Conservation (phyloP, 257 asterid genomes). For the Solanum chiquidenum region DNA sequence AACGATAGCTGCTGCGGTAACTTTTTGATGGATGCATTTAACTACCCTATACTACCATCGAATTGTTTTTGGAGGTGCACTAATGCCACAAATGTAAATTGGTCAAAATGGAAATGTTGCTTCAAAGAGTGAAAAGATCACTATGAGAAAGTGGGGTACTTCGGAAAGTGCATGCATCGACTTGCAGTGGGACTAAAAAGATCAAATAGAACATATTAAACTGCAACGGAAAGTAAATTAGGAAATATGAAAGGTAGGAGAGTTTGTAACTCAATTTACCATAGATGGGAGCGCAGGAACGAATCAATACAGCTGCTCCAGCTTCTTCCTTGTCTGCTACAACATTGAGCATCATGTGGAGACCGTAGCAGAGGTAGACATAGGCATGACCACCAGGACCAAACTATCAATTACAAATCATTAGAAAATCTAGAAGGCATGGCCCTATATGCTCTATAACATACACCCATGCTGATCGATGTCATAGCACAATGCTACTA, state of each 20-base stretch:
- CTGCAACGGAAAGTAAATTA: background rate
- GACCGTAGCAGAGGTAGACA: constrained; percentile 85
- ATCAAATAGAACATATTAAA: background rate
- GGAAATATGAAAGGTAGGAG: background rate
- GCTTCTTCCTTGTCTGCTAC: constrained; percentile 85
- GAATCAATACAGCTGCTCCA: constrained; percentile 85
- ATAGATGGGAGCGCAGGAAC: constrained; percentile 79
- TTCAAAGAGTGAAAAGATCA: background rate
- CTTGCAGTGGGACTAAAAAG: background rate
- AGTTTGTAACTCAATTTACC: constrained; percentile 28
- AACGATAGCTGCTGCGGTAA: background rate
- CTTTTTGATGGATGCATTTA: background rate
- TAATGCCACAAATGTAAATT: background rate
- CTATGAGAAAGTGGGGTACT: background rate
- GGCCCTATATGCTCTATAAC: background rate
- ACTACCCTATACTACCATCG: background rate
- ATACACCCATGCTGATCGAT: background rate
- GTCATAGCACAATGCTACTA: background rate
- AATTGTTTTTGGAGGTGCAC: background rate
- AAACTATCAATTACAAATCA: constrained; percentile 31
- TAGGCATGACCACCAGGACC: constrained; percentile 94
- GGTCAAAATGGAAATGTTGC: background rate
- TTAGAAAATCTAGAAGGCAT: background rate
- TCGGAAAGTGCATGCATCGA: background rate
- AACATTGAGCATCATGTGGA: constrained; percentile 83